These are phyloP conservation scores for Cladophialophora psammophila DNA, from an alignment of 2,329 filamentous ascomycete genomes.

Conservation along the genomic window DNA sequence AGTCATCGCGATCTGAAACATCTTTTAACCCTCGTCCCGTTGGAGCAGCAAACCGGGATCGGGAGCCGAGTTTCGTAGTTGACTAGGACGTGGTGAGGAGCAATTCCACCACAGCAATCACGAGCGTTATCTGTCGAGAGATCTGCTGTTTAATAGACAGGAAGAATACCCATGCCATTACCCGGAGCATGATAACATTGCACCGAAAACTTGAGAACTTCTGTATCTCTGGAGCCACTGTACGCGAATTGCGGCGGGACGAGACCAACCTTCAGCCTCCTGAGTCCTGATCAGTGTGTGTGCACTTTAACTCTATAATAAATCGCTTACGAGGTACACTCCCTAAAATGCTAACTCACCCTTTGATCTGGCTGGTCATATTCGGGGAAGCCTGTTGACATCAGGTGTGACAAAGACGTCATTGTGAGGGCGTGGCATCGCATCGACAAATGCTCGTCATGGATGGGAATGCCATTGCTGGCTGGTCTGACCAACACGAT, in stretches of 20 bases:
- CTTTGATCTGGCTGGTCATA: background rate
- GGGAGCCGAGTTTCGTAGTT: background rate
- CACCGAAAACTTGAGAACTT: background rate
- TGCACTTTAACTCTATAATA: background rate
- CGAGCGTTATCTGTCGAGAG: background rate
- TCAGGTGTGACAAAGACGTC: slow-evolving; percentile 15
- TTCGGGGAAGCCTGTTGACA: background rate
- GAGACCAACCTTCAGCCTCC: background rate
- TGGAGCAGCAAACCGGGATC: background rate
- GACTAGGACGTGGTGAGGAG: background rate
- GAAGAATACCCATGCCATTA: background rate
- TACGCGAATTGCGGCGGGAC: background rate
- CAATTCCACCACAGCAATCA: background rate
- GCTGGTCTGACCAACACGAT: background rate
- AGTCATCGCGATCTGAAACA: background rate
- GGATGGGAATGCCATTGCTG: slow-evolving; percentile 1
- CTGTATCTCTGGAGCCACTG: background rate
- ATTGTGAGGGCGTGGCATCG: background rate
- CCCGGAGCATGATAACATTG: no score
- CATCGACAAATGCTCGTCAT: background rate
- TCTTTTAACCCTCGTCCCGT: background rate
- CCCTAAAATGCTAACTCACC: background rate
- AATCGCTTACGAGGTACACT: background rate
- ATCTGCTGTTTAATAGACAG: background rate
- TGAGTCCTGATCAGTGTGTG: background rate